Conservation (phyloP, 768 basidiomycete species). For the Lactarius evosmus region DNA sequence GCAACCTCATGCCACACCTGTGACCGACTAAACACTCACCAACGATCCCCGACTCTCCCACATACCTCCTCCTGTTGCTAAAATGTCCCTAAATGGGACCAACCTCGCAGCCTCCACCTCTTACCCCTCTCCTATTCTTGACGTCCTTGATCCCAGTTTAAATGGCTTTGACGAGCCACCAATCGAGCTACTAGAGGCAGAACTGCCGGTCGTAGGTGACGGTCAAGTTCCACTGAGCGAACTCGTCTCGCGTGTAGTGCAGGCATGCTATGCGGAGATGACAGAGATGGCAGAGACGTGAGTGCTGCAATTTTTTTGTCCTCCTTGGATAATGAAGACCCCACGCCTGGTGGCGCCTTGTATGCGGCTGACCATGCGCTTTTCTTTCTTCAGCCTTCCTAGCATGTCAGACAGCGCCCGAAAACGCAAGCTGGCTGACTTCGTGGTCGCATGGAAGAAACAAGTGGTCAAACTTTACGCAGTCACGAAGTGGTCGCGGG, state of each 20-base stretch:
- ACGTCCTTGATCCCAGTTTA: slow-evolving; percentile 14
- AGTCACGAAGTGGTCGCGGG: slow-evolving; percentile 81
- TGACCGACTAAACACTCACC: background rate
- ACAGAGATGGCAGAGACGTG: slow-evolving; percentile 86
- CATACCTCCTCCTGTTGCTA: background rate
- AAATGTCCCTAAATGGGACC: slow-evolving; percentile 25
- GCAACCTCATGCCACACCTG: background rate
- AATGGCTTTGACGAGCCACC: slow-evolving; percentile 41
- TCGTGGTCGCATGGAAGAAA: slow-evolving; percentile 87
- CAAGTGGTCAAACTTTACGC: slow-evolving; percentile 89
- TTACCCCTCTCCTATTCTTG: slow-evolving; percentile 21
- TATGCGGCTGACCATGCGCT: background rate
- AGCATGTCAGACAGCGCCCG: slow-evolving; percentile 76
- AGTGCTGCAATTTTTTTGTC: slow-evolving; percentile 32
- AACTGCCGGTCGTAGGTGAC: slow-evolving; percentile 69
- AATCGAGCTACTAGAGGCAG: slow-evolving; percentile 61
- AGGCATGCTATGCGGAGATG: slow-evolving; percentile 79
- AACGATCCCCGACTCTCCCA: background rate
- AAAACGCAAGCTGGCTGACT: slow-evolving; percentile 80
- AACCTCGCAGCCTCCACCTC: slow-evolving; percentile 4
- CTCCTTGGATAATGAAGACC: background rate
- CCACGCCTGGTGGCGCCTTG: background rate
- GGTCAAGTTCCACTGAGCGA: slow-evolving; percentile 74
- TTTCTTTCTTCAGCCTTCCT: slow-evolving; percentile 38
- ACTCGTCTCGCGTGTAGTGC: slow-evolving; percentile 70